Conservation (phyloP, 345 rosid genomes). For the Odontarrhena argentea region DNA sequence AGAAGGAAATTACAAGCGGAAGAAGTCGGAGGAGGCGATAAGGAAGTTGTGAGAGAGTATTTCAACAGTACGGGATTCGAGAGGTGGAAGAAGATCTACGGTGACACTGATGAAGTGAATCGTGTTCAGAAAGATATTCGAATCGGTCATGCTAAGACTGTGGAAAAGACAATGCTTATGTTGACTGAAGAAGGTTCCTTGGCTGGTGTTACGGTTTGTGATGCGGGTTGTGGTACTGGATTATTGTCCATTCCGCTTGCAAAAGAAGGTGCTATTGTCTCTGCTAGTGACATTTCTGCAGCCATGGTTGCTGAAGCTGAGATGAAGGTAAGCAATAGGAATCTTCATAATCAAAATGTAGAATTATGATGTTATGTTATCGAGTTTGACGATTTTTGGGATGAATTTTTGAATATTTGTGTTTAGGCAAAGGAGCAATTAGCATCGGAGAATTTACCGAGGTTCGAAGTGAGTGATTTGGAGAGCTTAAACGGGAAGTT, state of each 20-base stretch:
- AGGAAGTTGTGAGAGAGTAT: conserved; percentile 91
- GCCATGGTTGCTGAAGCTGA: conserved; percentile 95
- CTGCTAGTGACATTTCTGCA: conserved; percentile 86
- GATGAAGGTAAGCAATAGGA: conserved; percentile 54
- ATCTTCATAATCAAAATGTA: background rate
- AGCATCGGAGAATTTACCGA: conserved; percentile 49
- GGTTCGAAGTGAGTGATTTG: conserved; percentile 79
- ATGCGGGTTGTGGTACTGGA: conserved; percentile 94
- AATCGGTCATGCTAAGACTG: conserved; percentile 83
- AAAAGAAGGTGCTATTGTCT: conserved; percentile 83
- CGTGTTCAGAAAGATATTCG: conserved; percentile 80
- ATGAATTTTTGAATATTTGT: background rate
- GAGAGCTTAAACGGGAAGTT: conserved; percentile 83
- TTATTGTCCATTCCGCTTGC: conserved; percentile 77
- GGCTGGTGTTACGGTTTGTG: conserved; percentile 79
- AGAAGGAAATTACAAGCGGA: conserved; percentile 83
- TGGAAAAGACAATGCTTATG: conserved; percentile 74
- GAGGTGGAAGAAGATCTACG: conserved; percentile 94
- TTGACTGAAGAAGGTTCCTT: conserved; percentile 72
- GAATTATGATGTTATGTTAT: too few relatives aligned
- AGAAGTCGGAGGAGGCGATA: conserved; percentile 90
- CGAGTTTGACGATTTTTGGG: too few relatives aligned
- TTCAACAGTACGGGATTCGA: conserved; percentile 87
- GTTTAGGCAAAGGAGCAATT: conserved; percentile 76
- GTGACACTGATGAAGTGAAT: conserved; percentile 87